Conservation (phyloP, 1,284 basidiomycete species). For the Stereum hirsutum region DNA sequence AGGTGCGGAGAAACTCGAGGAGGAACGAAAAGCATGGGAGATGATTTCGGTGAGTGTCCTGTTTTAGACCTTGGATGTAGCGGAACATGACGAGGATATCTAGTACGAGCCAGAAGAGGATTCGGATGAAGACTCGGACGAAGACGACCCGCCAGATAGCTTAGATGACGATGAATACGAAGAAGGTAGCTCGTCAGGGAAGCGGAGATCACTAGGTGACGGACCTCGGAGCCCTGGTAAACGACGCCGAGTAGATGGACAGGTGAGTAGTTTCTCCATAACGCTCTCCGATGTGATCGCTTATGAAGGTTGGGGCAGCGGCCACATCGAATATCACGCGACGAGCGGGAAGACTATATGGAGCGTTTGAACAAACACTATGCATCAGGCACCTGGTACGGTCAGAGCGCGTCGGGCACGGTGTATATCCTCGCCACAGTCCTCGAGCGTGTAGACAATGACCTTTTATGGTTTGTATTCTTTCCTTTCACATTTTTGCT, state of each 20-base stretch:
- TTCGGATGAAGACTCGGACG: constrained; percentile 57
- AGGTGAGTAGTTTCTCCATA: constrained; percentile 24
- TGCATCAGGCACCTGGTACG: constrained; percentile 76
- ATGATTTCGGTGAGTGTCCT: constrained; percentile 55
- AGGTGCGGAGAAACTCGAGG: constrained; percentile 52
- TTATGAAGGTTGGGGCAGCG: constrained; percentile 14
- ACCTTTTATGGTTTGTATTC: constrained; percentile 72
- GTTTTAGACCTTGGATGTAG: not conserved
- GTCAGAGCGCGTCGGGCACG: constrained; percentile 84
- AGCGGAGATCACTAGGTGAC: constrained; percentile 43
- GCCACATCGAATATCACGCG: constrained; percentile 49
- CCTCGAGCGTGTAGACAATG: constrained; percentile 87
- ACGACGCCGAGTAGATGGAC: constrained; percentile 34
- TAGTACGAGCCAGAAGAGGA: constrained; percentile 69
- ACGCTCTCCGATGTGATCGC: constrained; percentile 12
- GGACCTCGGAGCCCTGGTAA: constrained; percentile 35
- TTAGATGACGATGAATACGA: constrained; percentile 35
- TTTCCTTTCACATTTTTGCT: not conserved
- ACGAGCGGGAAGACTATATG: constrained; percentile 58
- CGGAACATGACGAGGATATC: constrained; percentile 1
- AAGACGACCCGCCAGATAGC: constrained; percentile 26
- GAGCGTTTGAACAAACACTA: constrained; percentile 77
- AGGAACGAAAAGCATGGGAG: constrained; percentile 71
- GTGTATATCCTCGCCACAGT: constrained; percentile 87
- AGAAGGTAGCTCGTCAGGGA: constrained; percentile 35